Base-by-base conservation (phyloP, 192 early-diverging fungal species). In the Backusella parvicylindrica region DNA sequence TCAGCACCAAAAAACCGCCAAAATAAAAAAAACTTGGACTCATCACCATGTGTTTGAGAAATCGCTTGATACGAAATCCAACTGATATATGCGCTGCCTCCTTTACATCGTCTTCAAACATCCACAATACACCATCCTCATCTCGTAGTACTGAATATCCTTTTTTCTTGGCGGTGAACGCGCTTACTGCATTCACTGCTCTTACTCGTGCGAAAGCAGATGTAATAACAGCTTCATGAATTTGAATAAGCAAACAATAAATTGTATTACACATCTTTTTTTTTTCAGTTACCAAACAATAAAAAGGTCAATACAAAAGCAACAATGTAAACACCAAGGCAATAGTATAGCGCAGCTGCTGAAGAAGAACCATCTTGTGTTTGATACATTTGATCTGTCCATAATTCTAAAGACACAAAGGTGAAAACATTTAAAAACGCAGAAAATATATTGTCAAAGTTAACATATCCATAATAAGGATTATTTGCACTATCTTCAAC, bases 331-430 rank as follows among this genome's bases (percentile, higher is more conserved):
- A 86, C 77, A 18, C 82, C 81, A 7, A 87, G n/a, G 16, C 84
- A 80, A 74, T 86, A 89, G 50, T 82, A 89, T 21, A 86, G 40
- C 3, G 84, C 72, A 0, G 85, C 79, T 18, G 71, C 70, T 16
- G 35, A 41, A 26, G 82, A 88, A 16, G 86, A 85, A 6, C 84
- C 75, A 71, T 88, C 85, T 80, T 85, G 84, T 36, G 81, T 81
- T 28, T 70, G 64, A 72, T 89, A 89, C 84, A 88, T 86, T 40
- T 85, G 43, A 65, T 85, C 84, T 1, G 88, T 84, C 88, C 88
- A 89, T 13, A 73, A 37, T 73, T 81, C 86, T 73, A 71, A 81
- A 35, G 79, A 76, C 64, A 84, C 81, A 40, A 88, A 68, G 0
- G 84, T 84, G 64, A 83, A 89, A 2, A 86, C 81, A 32, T 80